Evolutionary conservation across 768 basidiomycete genomes (phyloP).

Genomic region (Naganishia vishniacii): DNA sequence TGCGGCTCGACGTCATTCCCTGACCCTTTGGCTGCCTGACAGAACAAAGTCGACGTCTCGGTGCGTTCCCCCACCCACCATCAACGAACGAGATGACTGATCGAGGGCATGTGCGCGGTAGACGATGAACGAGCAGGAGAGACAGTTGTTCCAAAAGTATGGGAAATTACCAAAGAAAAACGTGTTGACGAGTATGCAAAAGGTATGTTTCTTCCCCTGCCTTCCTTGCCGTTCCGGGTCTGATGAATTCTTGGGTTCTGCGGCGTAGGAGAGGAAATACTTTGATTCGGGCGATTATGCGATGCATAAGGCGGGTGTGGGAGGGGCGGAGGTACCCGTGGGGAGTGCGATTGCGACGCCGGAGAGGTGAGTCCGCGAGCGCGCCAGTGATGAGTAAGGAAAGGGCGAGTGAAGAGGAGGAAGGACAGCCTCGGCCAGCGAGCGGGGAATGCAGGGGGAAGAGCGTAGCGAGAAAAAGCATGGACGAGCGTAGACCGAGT

Average conservation of each 20-base stretch:
- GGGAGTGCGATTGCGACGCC: slow-evolving; percentile 98
- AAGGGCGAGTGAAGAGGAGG: too few species aligned
- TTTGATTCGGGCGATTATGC: slow-evolving; percentile 99
- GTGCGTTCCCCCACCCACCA: not conserved
- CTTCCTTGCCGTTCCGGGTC: not conserved
- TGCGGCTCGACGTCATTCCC: too few species aligned
- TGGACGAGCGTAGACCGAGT: too few species aligned
- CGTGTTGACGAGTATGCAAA: slow-evolving; percentile 87
- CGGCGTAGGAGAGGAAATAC: slow-evolving; percentile 84
- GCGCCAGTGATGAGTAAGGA: too few species aligned
- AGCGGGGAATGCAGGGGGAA: not conserved
- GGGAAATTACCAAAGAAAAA: slow-evolving; percentile 96
- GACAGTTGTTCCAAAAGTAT: slow-evolving; percentile 88
- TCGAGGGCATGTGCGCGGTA: not conserved
- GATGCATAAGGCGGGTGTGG: slow-evolving; percentile 83
- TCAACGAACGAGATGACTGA: not conserved
- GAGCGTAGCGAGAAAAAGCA: too few species aligned
- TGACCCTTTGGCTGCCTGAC: not conserved
- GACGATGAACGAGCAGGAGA: slow-evolving; percentile 57
- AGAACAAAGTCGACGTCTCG: slow-evolving; percentile 12
- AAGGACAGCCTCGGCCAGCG: too few species aligned
- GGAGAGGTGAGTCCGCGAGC: slow-evolving; percentile 66
- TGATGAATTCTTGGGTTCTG: slow-evolving; percentile 16
- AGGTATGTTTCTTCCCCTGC: slow-evolving; percentile 55
- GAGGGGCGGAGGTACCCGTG: slow-evolving; percentile 60